Evolutionary conservation across 2,329 filamentous ascomycete species (phyloP).

Genomic region (Cladophialophora psammophila): DNA sequence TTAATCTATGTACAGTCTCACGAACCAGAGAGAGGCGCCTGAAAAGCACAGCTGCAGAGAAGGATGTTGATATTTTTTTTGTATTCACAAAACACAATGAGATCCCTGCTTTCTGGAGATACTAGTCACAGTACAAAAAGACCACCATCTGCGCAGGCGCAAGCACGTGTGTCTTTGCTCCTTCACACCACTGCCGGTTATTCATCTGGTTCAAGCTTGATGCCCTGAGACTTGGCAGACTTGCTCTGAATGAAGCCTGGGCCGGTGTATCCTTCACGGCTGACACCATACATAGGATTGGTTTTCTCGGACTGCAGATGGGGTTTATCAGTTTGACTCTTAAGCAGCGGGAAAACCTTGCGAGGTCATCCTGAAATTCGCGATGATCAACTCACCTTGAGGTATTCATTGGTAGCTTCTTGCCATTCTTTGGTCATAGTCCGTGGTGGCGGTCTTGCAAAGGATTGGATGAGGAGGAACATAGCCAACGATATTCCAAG

Average conservation of each 20-base stretch:
- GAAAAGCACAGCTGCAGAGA: slow-evolving; percentile 23
- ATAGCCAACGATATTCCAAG: slow-evolving; percentile 71
- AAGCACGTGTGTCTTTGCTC: not conserved
- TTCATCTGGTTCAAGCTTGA: slow-evolving; percentile 38
- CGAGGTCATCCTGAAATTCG: not conserved
- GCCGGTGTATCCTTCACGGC: slow-evolving; percentile 78
- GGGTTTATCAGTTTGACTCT: slow-evolving; percentile 23
- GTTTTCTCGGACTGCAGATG: slow-evolving; percentile 74
- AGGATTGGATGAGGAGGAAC: slow-evolving; percentile 75
- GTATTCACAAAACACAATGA: slow-evolving; percentile 31
- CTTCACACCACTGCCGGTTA: slow-evolving; percentile 9
- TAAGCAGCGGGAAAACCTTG: not conserved
- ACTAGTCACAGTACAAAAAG: slow-evolving; percentile 33
- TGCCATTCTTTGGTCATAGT: slow-evolving; percentile 99
- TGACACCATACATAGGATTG: slow-evolving; percentile 85
- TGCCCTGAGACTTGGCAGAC: slow-evolving; percentile 47
- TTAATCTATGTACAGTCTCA: slow-evolving; percentile 34
- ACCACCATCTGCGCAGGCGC: not conserved
- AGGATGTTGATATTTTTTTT: slow-evolving; percentile 30
- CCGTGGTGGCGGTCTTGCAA: slow-evolving; percentile 74
- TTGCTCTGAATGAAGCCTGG: slow-evolving; percentile 77
- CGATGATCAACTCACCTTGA: slow-evolving; percentile 68
- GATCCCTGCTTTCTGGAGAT: slow-evolving; percentile 30
- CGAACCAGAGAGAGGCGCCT: slow-evolving; percentile 14
- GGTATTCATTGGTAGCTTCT: slow-evolving; percentile 91